Percentiles rank a stretch among this genome's conserved stretches.
phyloP scores from a whole-genome alignment of 345 rosid genomes.

The Lumnitzera littorea region DNA sequence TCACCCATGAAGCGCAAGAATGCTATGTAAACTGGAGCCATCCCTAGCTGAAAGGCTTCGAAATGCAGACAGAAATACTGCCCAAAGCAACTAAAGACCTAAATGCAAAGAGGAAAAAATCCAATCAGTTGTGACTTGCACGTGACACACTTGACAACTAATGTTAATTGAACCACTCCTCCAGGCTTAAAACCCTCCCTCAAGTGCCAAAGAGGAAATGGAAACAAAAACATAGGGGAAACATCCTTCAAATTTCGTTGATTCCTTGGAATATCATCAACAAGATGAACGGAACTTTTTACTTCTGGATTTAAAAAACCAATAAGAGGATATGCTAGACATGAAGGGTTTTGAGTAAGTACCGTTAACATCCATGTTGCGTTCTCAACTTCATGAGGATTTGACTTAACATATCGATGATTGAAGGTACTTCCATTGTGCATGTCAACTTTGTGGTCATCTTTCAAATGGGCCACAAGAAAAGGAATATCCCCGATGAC shows the following conservation, averaged over 20 bases:
- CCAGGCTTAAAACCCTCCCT: too few relatives aligned
- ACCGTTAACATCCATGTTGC: conserved; percentile 91
- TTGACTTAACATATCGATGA: conserved; percentile 76
- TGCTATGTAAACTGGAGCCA: conserved; percentile 75
- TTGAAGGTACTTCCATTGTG: conserved; percentile 79
- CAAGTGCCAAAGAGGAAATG: too few relatives aligned
- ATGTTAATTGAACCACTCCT: too few relatives aligned
- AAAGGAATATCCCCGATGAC: conserved; percentile 68
- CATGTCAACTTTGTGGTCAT: conserved; percentile 86
- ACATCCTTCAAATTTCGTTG: too few relatives aligned
- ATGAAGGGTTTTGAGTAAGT: conserved; percentile 4
- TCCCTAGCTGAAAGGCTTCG: conserved; percentile 75
- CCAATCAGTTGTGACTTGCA: too few relatives aligned
- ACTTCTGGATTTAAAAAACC: neutral
- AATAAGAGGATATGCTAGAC: conserved; percentile 3
- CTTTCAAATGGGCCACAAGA: conserved; percentile 67
- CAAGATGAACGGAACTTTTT: too few relatives aligned
- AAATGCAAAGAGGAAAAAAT: neutral
- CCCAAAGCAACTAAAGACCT: conserved; percentile 84
- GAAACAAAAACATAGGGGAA: too few relatives aligned
- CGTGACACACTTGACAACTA: too few relatives aligned
- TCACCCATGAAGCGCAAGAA: conserved; percentile 77
- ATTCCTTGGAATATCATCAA: too few relatives aligned
- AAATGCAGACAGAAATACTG: conserved; percentile 75
- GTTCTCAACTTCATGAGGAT: conserved; percentile 77